Conservation (phyloP, 2,329 filamentous ascomycete genomes). For the Macroventuria anomochaeta region DNA sequence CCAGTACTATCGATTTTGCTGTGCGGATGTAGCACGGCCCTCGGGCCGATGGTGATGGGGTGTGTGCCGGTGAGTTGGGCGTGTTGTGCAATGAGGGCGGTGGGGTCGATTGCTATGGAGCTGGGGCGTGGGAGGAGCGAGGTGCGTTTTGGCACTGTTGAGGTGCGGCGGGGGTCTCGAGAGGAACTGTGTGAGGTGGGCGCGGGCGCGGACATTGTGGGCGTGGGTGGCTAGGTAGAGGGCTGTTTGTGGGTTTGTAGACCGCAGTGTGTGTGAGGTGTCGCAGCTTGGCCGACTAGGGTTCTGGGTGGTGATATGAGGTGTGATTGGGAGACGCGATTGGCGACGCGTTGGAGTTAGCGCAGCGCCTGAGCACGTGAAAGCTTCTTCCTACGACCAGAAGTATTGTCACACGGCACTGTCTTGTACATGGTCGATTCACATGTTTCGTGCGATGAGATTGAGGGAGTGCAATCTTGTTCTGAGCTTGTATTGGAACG, state of each 20-base stretch:
- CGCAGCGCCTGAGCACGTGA: conserved; percentile 12
- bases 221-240: not conserved
- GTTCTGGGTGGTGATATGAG: no score
- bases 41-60: conserved; percentile 77
- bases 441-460: no score
- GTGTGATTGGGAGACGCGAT: conserved; percentile 4
- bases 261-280: no score
- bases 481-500: not conserved
- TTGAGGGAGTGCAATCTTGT: no score
- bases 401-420: not conserved
- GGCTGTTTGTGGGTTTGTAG: no score
- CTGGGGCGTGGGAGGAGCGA: conserved; percentile 49
- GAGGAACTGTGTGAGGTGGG: no score
- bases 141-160: conserved; percentile 43
- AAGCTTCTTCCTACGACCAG: no score
- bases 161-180: conserved; percentile 38
- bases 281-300: no score
- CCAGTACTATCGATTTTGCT: conserved; percentile 57
- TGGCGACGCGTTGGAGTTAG: conserved; percentile 5
- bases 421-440: no score
- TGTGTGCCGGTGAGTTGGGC: conserved; percentile 69
- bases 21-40: conserved; percentile 86
- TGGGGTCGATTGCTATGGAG: conserved; percentile 52
- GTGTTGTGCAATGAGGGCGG: conserved; percentile 57
- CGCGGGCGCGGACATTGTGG: conserved; percentile 31